A percentile compares a stretch with the other conserved stretches of the same genome.
Conservation (phyloP, 208 protist genomes). For the Herpetomonas tarakana region DNA sequence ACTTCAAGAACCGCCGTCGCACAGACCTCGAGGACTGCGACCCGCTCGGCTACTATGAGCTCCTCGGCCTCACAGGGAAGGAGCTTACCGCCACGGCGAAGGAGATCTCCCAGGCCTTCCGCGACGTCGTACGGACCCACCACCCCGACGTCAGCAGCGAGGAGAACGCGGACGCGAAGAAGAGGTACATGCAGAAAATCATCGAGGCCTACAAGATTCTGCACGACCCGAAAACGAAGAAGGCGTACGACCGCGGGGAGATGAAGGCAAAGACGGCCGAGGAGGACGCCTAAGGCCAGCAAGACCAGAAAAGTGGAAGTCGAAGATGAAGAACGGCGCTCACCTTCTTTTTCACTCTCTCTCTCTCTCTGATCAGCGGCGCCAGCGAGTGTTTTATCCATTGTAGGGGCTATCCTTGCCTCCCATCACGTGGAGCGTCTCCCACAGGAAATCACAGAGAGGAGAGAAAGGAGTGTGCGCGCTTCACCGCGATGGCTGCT, state of each 20-base stretch:
- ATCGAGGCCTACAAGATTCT: slow-evolving; percentile 86
- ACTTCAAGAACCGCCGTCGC: slow-evolving; percentile 67
- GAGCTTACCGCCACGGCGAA: slow-evolving; percentile 73
- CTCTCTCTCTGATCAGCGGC: no score
- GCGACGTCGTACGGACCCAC: slow-evolving; percentile 54
- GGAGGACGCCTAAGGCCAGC: slow-evolving; percentile 13
- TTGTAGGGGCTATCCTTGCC: no score
- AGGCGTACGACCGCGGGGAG: slow-evolving; percentile 69
- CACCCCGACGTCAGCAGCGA: slow-evolving; percentile 72
- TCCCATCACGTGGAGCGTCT: no score
- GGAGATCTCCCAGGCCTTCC: slow-evolving; percentile 82
- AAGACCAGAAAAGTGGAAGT: no score
- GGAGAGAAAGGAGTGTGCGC: no score
- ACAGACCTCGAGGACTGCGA: slow-evolving; percentile 74
- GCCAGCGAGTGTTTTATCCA: no score
- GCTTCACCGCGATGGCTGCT: no score
- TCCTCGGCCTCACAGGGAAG: slow-evolving; percentile 74
- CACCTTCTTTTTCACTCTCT: no score
- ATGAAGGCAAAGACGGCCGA: slow-evolving; percentile 27
- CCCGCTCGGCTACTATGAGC: slow-evolving; percentile 85
- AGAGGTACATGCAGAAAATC: slow-evolving; percentile 74
- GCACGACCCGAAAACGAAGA: slow-evolving; percentile 63
- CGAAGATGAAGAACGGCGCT: no score
- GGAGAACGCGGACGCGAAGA: slow-evolving; percentile 43
- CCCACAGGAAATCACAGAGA: no score